These are phyloP conservation scores for Dujonia santamariae DNA, from an alignment of 1,139 yeast genomes.

Conservation along the genomic window DNA sequence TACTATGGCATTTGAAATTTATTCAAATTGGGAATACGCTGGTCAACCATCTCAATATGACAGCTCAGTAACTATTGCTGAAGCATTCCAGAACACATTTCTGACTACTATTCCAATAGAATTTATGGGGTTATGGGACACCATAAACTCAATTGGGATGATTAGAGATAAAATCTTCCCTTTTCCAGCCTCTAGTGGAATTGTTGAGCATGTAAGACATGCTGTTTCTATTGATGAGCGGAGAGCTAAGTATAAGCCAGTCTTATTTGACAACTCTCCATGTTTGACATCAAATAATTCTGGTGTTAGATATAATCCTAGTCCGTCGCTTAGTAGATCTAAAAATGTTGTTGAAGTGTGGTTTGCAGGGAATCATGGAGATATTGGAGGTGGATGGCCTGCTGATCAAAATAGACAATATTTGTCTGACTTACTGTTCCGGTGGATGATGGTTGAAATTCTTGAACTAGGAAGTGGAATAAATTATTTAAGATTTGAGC, in stretches of 20 bases:
- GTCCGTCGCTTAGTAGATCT: constrained; percentile 10
- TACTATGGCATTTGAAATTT: constrained; percentile 58
- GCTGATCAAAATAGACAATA: constrained; percentile 28
- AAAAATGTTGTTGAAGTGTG: constrained; percentile 50
- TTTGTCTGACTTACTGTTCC: constrained; percentile 41
- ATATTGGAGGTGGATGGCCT: constrained; percentile 64
- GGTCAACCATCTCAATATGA: constrained; percentile 51
- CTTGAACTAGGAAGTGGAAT: too few species aligned
- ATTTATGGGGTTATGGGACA: constrained; percentile 66
- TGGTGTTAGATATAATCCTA: background rate
- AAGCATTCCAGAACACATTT: constrained; percentile 51
- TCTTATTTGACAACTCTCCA: constrained; percentile 31
- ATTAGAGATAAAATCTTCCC: constrained; percentile 57
- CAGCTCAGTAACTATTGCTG: constrained; percentile 39
- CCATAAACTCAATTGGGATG: constrained; percentile 62
- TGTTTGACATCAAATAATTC: too few species aligned
- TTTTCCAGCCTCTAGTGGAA: constrained; percentile 45
- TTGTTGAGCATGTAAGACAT: constrained; percentile 59
- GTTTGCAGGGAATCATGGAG: constrained; percentile 69
- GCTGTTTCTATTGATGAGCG: constrained; percentile 66
- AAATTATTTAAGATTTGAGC: constrained; percentile 44
- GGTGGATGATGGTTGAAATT: constrained; percentile 60
- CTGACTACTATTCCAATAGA: constrained; percentile 45
- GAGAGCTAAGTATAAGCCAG: constrained; percentile 58
- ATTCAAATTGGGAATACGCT: constrained; percentile 58